A percentile compares a stretch with the other conserved stretches of the same genome.
These are phyloP conservation scores for Saprolegnia diclina DNA, from an alignment of 352 stramenopile genomes.

Conservation along the genomic window DNA sequence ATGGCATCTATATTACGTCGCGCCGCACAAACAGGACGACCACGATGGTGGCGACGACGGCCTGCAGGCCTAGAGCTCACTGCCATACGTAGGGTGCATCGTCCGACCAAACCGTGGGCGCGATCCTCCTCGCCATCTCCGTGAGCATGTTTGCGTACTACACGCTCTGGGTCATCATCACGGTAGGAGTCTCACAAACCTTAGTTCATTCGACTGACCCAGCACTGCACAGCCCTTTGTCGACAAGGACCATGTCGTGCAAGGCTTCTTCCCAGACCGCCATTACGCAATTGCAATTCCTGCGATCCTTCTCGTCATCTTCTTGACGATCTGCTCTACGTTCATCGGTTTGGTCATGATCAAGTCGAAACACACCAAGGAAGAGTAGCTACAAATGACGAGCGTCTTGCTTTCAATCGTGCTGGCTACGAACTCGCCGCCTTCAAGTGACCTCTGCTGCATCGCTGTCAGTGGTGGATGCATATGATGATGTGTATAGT, in stretches of 20 bases:
- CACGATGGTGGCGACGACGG: background rate
- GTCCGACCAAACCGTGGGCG: slow-evolving; percentile 72
- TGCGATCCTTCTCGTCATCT: slow-evolving; percentile 72
- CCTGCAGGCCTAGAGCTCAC: background rate
- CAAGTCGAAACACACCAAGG: slow-evolving; percentile 77
- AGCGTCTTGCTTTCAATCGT: too few relatives aligned
- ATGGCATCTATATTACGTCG: background rate
- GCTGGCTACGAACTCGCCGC: too few relatives aligned
- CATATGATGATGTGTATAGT: slow-evolving; percentile 4
- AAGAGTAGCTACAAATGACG: slow-evolving; percentile 27
- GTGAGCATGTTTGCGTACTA: slow-evolving; percentile 88
- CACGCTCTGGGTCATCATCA: slow-evolving; percentile 86
- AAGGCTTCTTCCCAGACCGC: slow-evolving; percentile 82
- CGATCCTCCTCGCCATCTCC: slow-evolving; percentile 70
- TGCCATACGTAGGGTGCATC: slow-evolving; percentile 35
- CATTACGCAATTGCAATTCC: slow-evolving; percentile 87
- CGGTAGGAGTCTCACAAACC: slow-evolving; percentile 37
- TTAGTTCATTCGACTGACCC: background rate
- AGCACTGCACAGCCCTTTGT: slow-evolving; percentile 69
- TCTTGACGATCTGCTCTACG: slow-evolving; percentile 75
- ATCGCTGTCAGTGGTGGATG: background rate
- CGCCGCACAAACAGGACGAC: background rate
- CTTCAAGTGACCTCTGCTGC: background rate
- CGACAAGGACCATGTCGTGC: slow-evolving; percentile 65
- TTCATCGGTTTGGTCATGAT: slow-evolving; percentile 90